These are phyloP conservation scores for Camelina neglecta DNA, from an alignment of 345 rosid species.

Conservation along the genomic window DNA sequence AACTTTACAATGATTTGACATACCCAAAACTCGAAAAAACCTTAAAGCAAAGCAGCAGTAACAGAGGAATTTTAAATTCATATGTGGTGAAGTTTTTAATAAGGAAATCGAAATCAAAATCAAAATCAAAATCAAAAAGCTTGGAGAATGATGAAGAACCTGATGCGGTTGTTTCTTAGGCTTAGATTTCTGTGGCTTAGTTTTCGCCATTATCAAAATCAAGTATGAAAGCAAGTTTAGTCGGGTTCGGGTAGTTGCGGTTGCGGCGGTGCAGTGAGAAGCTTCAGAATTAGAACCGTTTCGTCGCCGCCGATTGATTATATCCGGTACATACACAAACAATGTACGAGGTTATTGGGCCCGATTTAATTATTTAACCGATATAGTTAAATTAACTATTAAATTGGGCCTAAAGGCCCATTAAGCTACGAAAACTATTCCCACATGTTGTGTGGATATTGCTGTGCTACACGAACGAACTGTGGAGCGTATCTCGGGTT, in stretches of 20 bases:
- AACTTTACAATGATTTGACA: neutral
- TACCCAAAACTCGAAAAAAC: neutral
- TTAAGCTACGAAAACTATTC: neutral
- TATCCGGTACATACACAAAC: neutral
- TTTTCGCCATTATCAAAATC: conserved; percentile 62
- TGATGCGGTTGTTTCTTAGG: conserved; percentile 64
- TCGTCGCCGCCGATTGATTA: conserved; percentile 18
- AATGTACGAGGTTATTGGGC: neutral
- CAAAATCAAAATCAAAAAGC: neutral
- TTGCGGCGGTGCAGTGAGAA: conserved; percentile 26
- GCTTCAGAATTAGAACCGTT: neutral
- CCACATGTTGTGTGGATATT: too few relatives aligned
- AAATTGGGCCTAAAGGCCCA: neutral
- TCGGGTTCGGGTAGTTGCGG: neutral
- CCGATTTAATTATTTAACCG: neutral
- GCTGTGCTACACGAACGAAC: too few relatives aligned
- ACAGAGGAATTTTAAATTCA: neutral
- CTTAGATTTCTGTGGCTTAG: conserved; percentile 68
- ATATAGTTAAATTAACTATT: neutral
- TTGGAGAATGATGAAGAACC: conserved; percentile 24
- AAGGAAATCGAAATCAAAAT: neutral
- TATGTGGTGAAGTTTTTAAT: neutral
- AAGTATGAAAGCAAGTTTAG: neutral
- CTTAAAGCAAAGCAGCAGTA: neutral
- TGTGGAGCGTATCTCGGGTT: too few relatives aligned